Evolutionary conservation across 768 basidiomycete genomes (phyloP), one percentile per base, ranked within the genome.

Genomic region (Pulveroboletus sp.): DNA sequence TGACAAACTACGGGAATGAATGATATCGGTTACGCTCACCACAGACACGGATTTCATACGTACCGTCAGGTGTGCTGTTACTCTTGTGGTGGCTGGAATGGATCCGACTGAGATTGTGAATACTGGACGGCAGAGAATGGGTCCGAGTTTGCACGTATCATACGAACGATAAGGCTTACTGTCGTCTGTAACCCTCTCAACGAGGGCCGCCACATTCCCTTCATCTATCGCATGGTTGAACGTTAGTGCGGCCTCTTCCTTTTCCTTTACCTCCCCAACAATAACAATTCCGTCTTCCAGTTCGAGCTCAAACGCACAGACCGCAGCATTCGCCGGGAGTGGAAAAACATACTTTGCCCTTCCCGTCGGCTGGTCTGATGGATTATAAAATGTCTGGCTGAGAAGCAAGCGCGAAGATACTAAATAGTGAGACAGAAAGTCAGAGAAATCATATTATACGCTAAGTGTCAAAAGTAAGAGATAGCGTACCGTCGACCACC

Each of bases 91-190:
- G 0, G 75, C 65, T 25, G 77, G 76, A 43, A 83, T 72, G 1
- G 76, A 74, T 10, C 81, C 81, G 5, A 83, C 56, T 4, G 81
- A 82, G 32, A 83, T 78, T 1, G 74, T 78, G 57, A 82, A 81
- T 45, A 80, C 81, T 83, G 38, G 0, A 38, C 10, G 12, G 23
- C 10, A 6, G 34, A 29, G 11, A 23, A 29, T 5, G 2, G 7
- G 7, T 49, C 24, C 21, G 7, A 8, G 27, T 49, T 23, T 41
- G 21, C 5, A 6, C 17, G 19, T 29, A 27, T 37, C 17, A 40
- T 6, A n/a, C 0, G 23, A 3, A 12, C 5, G 2, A 21, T 5
- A 27, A 16, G 13, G 59, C 78, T 59, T 39, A 81, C 81, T 67
- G 47, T 82, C 81, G 45, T 78, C 76, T 0, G 75, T 71, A 4